phyloP scores from a whole-genome alignment of 2,329 filamentous ascomycete genomes.

The Pseudodiploospora longispora region DNA sequence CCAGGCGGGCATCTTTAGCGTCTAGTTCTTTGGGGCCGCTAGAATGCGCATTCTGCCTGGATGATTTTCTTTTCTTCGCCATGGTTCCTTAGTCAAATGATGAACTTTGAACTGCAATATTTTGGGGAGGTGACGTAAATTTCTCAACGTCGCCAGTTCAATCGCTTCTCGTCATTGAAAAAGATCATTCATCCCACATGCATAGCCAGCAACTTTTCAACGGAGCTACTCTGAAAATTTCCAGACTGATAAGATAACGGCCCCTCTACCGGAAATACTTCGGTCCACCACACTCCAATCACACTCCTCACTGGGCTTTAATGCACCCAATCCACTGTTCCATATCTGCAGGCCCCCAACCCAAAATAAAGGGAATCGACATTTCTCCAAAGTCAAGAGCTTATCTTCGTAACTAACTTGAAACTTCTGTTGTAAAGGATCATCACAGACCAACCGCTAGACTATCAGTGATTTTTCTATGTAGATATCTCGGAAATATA shows the following conservation, averaged over 20 bases:
- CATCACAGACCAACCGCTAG: no score
- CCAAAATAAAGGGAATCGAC: no score
- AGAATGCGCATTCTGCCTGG: constrained; percentile 35
- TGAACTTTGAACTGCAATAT: neutral
- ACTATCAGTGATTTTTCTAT: no score
- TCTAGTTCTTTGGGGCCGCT: constrained; percentile 48
- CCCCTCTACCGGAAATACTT: neutral
- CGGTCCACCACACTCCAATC: neutral
- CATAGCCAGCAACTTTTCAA: constrained; percentile 3
- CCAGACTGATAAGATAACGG: constrained; percentile 15
- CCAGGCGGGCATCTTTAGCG: constrained; percentile 52
- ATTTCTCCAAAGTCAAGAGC: no score
- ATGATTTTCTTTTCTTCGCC: constrained; percentile 65
- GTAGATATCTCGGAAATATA: no score
- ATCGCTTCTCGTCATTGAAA: neutral
- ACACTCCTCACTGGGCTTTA: no score
- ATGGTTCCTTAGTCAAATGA: constrained; percentile 28
- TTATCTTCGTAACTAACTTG: no score
- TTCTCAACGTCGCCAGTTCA: neutral
- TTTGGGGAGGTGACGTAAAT: neutral
- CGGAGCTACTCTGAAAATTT: constrained; percentile 10
- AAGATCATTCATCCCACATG: no score
- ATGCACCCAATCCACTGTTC: no score
- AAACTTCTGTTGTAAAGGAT: no score
- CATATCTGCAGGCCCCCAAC: no score